Percentiles rank a stretch among this genome's conserved stretches.
These are phyloP conservation scores for Bremia lactucae DNA, from an alignment of 352 stramenopile genomes.

Conservation along the genomic window DNA sequence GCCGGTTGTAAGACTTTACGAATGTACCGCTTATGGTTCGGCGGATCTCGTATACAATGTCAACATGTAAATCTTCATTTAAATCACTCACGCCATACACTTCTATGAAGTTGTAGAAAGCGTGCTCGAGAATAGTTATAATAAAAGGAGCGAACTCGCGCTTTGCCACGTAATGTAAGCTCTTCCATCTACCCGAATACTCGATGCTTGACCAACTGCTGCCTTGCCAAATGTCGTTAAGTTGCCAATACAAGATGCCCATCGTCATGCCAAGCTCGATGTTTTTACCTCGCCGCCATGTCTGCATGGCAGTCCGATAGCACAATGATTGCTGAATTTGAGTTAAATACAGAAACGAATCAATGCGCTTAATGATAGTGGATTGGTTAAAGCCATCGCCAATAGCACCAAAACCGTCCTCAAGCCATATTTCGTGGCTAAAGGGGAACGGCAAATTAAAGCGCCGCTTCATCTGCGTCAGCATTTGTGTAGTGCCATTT, in stretches of 20 bases:
- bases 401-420: slow-evolving; percentile 10
- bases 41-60: slow-evolving; percentile 36
- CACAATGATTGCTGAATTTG: slow-evolving; percentile 73
- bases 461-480: slow-evolving; percentile 49
- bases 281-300: slow-evolving; percentile 58
- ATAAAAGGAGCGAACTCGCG: slow-evolving; percentile 62
- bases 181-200: slow-evolving; percentile 71
- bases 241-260: slow-evolving; percentile 82
- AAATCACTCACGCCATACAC: slow-evolving; percentile 43
- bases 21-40: slow-evolving; percentile 26
- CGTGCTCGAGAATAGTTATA: slow-evolving; percentile 28
- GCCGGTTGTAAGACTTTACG: slow-evolving; percentile 25
- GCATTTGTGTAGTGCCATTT: slow-evolving; percentile 66
- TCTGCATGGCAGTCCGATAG: slow-evolving; percentile 65
- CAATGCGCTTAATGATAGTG: slow-evolving; percentile 33
- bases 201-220: slow-evolving; percentile 84
- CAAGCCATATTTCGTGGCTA: slow-evolving; percentile 40
- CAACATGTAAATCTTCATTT: slow-evolving; percentile 19
- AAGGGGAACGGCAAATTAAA: slow-evolving; percentile 69
- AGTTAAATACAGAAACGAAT: slow-evolving; percentile 60
- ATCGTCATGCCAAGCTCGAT: slow-evolving; percentile 41
- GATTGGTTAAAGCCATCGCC: slow-evolving; percentile 24
- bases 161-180: slow-evolving; percentile 64
- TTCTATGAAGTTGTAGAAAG: slow-evolving; percentile 15
- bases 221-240: slow-evolving; percentile 84